Evolutionary conservation across 2,329 filamentous ascomycete species (phyloP), one percentile per base, ranked within the genome.

Genomic region (Pseudocercospora crystallina): DNA sequence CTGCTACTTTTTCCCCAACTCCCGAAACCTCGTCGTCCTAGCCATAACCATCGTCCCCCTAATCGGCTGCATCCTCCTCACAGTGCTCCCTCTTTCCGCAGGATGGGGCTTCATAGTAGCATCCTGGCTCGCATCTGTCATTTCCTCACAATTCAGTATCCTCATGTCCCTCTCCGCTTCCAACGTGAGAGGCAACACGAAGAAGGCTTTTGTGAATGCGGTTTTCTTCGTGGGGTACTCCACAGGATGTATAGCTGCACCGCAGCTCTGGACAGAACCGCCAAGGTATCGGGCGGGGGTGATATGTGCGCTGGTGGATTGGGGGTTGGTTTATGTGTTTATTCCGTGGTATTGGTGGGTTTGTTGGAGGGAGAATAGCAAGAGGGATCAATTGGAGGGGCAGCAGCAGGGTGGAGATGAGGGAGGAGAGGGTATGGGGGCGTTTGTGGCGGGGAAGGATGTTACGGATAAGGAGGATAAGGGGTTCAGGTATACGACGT

Each of bases 181-280:
- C 2, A 79, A 79, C 47, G 70, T 78, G 20, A 76, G 77, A 44
- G 76, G 77, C 0, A 79, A 79, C 59, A 79, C 76, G 1, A 80
- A 79, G 57, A 71, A 73, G 3, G 66, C 75, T 8, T 65, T 74
- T 2, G 71, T 76, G 26, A 77, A 73, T 43, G 69, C 72, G 5
- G 68, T 77, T 60, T 79, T 77, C 61, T 79, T 79, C 62, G 74
- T 79, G 20, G 75, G 73, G 0, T 79, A 79, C 57, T 76, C 72
- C 37, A 71, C 69, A 4, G 75, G 73, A 1, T 74, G 73, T 57
- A 77, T 78, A 45, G 74, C 66, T 0, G 64, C 65, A 1, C 76
- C 77, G n/a, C 76, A 80, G 59, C 66, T 78, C 1, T 79, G 76
- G 76, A 74, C 71, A 1, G 57, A 71, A 17, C 65, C 63, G 41